Conservation (phyloP, 2,329 filamentous ascomycete genomes). For the Escovopsis sp. region DNA sequence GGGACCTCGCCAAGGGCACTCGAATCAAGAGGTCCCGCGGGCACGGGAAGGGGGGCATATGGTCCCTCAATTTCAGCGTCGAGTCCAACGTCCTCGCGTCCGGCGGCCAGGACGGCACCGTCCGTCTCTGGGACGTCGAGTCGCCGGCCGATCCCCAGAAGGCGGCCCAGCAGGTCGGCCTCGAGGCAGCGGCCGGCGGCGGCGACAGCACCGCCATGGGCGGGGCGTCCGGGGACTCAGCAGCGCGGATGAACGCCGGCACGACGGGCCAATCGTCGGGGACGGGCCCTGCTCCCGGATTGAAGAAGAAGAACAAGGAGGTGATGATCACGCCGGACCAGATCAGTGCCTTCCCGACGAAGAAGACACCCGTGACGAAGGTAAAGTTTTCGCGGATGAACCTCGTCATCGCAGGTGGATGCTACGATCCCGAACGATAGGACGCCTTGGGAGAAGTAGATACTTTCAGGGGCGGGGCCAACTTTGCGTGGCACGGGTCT, state of each 20-base stretch:
- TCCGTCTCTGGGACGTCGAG: slow-evolving; percentile 85
- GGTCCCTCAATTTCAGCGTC: slow-evolving; percentile 83
- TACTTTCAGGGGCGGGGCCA: too few species aligned
- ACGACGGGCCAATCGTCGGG: slow-evolving; percentile 15
- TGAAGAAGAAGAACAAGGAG: slow-evolving; percentile 75
- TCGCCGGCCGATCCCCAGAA: slow-evolving; percentile 51
- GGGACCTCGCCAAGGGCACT: slow-evolving; percentile 79
- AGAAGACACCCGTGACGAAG: slow-evolving; percentile 89
- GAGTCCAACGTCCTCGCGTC: slow-evolving; percentile 86
- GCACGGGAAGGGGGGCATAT: slow-evolving; percentile 85
- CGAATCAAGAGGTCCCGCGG: slow-evolving; percentile 87
- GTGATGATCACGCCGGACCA: slow-evolving; percentile 84
- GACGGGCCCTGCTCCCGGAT: slow-evolving; percentile 15
- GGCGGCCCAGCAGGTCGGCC: slow-evolving; percentile 30
- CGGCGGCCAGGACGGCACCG: slow-evolving; percentile 80
- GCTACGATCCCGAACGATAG: slow-evolving; percentile 41
- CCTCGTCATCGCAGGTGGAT: slow-evolving; percentile 71
- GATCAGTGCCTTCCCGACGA: slow-evolving; percentile 87
- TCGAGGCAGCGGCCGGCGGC: slow-evolving; percentile 27
- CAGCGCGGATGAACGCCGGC: slow-evolving; percentile 14
- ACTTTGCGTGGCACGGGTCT: too few species aligned
- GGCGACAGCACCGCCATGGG: slow-evolving; percentile 24
- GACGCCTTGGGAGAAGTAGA: slow-evolving; percentile 1
- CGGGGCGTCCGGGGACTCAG: slow-evolving; percentile 12
- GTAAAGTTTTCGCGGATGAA: slow-evolving; percentile 95